phyloP scores from a whole-genome alignment of 495 filamentous ascomycete genomes.

The Viridothelium virens region DNA sequence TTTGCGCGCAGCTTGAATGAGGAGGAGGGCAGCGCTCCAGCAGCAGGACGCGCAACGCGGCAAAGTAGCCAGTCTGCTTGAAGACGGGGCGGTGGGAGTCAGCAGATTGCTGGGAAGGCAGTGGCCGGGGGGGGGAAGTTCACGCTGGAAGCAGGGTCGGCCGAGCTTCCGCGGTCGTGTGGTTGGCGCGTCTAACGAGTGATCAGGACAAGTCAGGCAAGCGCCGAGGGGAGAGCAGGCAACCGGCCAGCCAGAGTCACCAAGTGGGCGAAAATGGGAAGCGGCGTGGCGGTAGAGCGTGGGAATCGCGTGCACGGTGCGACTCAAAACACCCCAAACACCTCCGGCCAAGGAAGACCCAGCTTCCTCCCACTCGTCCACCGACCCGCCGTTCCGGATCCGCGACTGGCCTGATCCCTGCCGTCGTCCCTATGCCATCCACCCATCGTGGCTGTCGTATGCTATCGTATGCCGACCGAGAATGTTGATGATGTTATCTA shows the following conservation, averaged over 20 bases:
- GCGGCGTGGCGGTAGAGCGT: constrained; percentile 11
- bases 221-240: background rate
- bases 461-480: no score
- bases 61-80: constrained; percentile 1
- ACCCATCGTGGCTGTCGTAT: no score
- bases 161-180: constrained; percentile 7
- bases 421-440: background rate
- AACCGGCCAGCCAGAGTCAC: background rate
- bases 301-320: constrained; percentile 9
- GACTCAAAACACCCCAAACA: background rate
- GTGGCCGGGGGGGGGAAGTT: background rate
- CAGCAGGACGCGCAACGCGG: background rate
- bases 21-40: background rate
- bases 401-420: constrained; percentile 6
- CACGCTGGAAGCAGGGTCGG: background rate
- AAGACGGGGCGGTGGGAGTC: no score
- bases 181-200: constrained; percentile 2
- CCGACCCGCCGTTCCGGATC: background rate
- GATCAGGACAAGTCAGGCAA: background rate
- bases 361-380: background rate
- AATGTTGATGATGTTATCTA: background rate
- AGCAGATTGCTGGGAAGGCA: background rate
- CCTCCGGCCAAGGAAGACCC: no score
- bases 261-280: background rate
- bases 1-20: constrained; percentile 6